Evolutionary conservation across 2,329 filamentous ascomycete species (phyloP).

Genomic region (Ampelomyces quisqualis): DNA sequence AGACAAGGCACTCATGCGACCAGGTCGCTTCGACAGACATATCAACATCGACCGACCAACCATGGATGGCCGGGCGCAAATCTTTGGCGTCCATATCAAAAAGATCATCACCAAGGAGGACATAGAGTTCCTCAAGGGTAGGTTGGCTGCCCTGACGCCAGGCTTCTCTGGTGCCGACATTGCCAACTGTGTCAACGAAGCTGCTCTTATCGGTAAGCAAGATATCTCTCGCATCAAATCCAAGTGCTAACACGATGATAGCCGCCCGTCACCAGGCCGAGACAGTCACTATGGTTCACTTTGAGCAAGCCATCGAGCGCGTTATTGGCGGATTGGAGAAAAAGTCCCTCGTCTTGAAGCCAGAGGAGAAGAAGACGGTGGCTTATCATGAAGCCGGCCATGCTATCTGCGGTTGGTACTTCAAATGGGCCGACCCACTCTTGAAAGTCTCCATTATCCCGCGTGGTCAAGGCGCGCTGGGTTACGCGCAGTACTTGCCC

Average conservation of each 20-base stretch:
- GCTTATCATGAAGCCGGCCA: slow-evolving; percentile 98
- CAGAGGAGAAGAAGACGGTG: slow-evolving; percentile 91
- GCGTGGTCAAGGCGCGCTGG: slow-evolving; percentile 86
- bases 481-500: slow-evolving; percentile 97
- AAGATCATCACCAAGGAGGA: slow-evolving; percentile 95
- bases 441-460: slow-evolving; percentile 99
- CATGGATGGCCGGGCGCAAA: slow-evolving; percentile 94
- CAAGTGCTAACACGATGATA: slow-evolving; percentile 52
- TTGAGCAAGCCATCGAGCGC: slow-evolving; percentile 96
- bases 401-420: slow-evolving; percentile 97
- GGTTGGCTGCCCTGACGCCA: slow-evolving; percentile 87
- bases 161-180: slow-evolving; percentile 98
- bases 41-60: slow-evolving; percentile 94
- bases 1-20: slow-evolving; percentile 93
- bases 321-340: slow-evolving; percentile 96
- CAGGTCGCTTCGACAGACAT: slow-evolving; percentile 94
- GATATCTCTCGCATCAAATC: slow-evolving; percentile 9
- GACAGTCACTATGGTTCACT: slow-evolving; percentile 82
- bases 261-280: slow-evolving; percentile 81
- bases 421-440: slow-evolving; percentile 92
- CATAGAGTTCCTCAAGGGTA: slow-evolving; percentile 80
- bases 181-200: slow-evolving; percentile 97
- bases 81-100: slow-evolving; percentile 89
- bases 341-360: slow-evolving; percentile 90
- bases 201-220: slow-evolving; percentile 84